Conservation (phyloP, 2,329 filamentous ascomycete genomes). For the Cadophora malorum region DNA sequence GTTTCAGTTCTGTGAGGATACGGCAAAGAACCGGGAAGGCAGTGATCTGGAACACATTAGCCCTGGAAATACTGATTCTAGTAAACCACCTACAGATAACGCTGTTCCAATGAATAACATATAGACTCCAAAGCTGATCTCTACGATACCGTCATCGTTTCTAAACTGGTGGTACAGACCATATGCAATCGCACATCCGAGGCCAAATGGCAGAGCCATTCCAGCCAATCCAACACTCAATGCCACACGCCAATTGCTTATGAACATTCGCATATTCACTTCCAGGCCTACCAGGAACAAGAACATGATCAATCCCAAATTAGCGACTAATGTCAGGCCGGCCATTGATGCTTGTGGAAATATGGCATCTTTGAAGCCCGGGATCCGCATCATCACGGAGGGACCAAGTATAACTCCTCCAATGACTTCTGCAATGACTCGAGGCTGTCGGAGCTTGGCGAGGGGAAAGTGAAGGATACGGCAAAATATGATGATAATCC, state of each 20-base stretch:
- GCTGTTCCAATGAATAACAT: constrained; percentile 90
- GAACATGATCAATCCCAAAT: constrained; percentile 83
- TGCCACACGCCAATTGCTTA: constrained; percentile 82
- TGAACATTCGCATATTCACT: constrained; percentile 79
- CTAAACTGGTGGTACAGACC: constrained; percentile 79
- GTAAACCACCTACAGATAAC: constrained; percentile 59
- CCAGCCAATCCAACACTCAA: constrained; percentile 78
- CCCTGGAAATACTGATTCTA: background rate
- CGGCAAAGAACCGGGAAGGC: constrained; percentile 91
- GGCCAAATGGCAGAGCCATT: constrained; percentile 81
- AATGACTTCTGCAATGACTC: constrained; percentile 84
- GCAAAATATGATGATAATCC: constrained; percentile 77
- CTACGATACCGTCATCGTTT: constrained; percentile 53
- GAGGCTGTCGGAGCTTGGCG: constrained; percentile 77
- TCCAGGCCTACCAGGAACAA: constrained; percentile 89
- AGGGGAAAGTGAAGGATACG: constrained; percentile 78
- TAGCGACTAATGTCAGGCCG: constrained; percentile 78
- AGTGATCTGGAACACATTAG: constrained; percentile 65
- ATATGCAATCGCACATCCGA: constrained; percentile 81
- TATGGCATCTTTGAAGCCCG: constrained; percentile 76
- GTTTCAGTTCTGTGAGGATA: constrained; percentile 88
- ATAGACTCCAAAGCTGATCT: constrained; percentile 66
- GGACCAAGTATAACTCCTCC: constrained; percentile 86
- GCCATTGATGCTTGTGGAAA: constrained; percentile 80
- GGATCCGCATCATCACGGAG: constrained; percentile 86